phyloP scores from a whole-genome alignment of 495 filamentous ascomycete genomes.

The Diplogelasinospora grovesii region DNA sequence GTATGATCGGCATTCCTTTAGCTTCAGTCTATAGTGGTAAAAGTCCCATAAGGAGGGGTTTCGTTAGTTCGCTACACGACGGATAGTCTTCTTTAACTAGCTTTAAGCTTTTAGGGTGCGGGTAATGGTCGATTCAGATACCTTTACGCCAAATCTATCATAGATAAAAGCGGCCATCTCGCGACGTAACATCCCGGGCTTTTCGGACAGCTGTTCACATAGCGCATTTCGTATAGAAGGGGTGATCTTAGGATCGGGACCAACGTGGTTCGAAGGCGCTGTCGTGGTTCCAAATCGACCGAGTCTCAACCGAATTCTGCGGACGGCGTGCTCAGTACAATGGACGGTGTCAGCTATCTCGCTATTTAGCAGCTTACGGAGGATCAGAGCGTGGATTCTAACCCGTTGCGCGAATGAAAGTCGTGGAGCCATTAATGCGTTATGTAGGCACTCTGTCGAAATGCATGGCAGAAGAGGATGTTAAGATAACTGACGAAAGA shows the following conservation, averaged over 20 bases:
- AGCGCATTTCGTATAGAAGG: constrained; percentile 1
- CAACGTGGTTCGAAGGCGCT: constrained; percentile 1
- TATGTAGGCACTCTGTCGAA: background rate
- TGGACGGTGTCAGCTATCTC: background rate
- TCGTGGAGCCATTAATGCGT: background rate
- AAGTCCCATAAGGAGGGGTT: background rate
- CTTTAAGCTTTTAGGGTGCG: background rate
- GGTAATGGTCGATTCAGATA: constrained; percentile 4
- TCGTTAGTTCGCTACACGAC: background rate
- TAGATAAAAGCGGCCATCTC: constrained; percentile 1
- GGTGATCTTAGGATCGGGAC: constrained; percentile 3
- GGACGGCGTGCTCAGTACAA: background rate
- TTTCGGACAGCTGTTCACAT: background rate
- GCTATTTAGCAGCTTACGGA: background rate
- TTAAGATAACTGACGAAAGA: too few relatives aligned
- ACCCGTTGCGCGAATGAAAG: background rate
- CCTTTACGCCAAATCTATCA: constrained; percentile 4
- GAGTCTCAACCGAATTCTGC: constrained; percentile 1
- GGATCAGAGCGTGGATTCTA: background rate
- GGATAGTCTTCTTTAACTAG: background rate
- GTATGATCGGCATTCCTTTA: background rate
- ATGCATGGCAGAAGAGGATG: too few relatives aligned
- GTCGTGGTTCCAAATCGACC: constrained; percentile 2
- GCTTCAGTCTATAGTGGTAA: background rate
- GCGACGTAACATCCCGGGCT: constrained; percentile 2